phyloP scores from a whole-genome alignment of 1,284 basidiomycete genomes.

The Ganoderma multipileum region DNA sequence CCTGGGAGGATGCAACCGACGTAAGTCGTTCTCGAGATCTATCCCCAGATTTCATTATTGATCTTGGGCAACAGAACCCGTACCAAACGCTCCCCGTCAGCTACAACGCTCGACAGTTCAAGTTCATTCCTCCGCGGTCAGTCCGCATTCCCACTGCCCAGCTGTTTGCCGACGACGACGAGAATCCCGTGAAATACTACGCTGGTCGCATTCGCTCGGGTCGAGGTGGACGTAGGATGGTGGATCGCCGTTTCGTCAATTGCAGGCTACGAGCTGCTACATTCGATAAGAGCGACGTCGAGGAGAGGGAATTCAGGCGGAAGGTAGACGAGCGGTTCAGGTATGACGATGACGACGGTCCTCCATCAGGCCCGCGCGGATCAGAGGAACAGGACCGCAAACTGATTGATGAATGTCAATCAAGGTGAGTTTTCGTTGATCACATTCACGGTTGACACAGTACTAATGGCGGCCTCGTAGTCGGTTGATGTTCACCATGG shows the following conservation, averaged over 20 bases:
- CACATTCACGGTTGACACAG: not conserved
- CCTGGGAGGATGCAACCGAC: conserved; percentile 89
- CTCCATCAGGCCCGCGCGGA: conserved; percentile 63
- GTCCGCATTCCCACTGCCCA: not conserved
- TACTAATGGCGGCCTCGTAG: conserved; percentile 40
- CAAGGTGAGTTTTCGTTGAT: conserved; percentile 50
- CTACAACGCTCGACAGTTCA: conserved; percentile 67
- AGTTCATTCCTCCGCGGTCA: conserved; percentile 51
- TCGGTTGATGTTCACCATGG: conserved; percentile 64
- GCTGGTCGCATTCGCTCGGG: conserved; percentile 80
- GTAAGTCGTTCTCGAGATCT: conserved; percentile 47
- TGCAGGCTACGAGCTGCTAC: conserved; percentile 33
- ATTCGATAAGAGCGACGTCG: conserved; percentile 46
- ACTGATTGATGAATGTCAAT: conserved; percentile 73
- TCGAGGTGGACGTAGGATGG: conserved; percentile 79
- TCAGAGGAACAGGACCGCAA: conserved; percentile 71
- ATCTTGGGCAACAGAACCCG: conserved; percentile 52
- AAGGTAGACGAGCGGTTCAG: conserved; percentile 69
- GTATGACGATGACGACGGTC: conserved; percentile 71
- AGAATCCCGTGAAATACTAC: conserved; percentile 45
- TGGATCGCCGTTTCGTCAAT: conserved; percentile 70
- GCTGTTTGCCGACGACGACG: conserved; percentile 33
- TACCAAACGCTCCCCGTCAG: conserved; percentile 62
- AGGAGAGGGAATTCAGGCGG: conserved; percentile 45
- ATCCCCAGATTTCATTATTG: not conserved